Base-by-base conservation (phyloP, 345 rosid genomes). In the Streptanthus diversifolius region DNA sequence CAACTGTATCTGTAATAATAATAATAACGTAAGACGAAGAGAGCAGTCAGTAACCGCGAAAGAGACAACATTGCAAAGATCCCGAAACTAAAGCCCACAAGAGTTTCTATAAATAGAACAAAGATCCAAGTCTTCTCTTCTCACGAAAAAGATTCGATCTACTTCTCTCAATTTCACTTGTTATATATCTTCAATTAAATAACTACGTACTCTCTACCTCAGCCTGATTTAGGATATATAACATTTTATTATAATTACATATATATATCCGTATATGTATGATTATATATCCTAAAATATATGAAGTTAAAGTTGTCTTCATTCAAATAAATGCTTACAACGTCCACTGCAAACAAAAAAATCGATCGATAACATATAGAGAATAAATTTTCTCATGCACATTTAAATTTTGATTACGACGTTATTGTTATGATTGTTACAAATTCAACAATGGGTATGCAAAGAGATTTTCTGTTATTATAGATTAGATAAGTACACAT, bases 91-190 rank as follows among this genome's bases (percentile, higher is more conserved):
- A 61, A 25, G 41, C 51, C 59, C 68, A 48, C 30, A 48, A 61
- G 61, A 65, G 68, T 58, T 77, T 71, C 80, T 51, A 77, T 37
- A 48, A 57, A 71, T 52, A 59, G 72, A 77, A 18, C 48, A 1
- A 37, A 17, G 66, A 82, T 77, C 77, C 74, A 72, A 81, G 82
- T 86, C 75, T 79, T 85, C 84, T 66, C 85, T 74, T 77, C 80
- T 63, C 85, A 85, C 87, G 90, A 87, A 84, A 85, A 80, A 71
- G 82, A 82, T 80, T 67, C 81, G 51, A 66, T 74, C 48, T 61
- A 78, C 60, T 69, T 56, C 71, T 73, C 63, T 76, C 64, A n/a
- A 54, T 59, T 25, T 62, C 56, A 63, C 63, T 53, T 63, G 44
- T 62, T 45, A n/a, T 27, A 60, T 1, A 57, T 70, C 48, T 32